phyloP scores from a whole-genome alignment of 2,329 filamentous ascomycete species.

The Phialocephala sp. region DNA sequence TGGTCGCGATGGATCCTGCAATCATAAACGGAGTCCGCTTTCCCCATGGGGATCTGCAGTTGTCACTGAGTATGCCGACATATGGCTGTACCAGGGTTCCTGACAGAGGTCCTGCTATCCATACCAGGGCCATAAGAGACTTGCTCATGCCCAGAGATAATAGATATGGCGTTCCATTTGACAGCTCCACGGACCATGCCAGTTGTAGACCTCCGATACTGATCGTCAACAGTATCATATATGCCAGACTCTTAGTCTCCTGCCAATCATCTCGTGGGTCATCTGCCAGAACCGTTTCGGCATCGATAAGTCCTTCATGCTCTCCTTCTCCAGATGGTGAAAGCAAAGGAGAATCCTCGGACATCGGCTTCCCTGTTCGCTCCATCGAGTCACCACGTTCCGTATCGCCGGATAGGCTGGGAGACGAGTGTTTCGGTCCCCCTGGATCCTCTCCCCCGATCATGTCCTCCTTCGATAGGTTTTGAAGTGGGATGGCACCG shows the following conservation, averaged over 20 bases:
- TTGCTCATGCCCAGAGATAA: conserved; percentile 83
- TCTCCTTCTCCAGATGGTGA: conserved; percentile 48
- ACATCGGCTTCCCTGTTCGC: conserved; percentile 39
- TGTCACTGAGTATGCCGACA: conserved; percentile 81
- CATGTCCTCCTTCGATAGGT: conserved; percentile 5
- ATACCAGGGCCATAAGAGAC: conserved; percentile 80
- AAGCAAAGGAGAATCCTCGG: conserved; percentile 57
- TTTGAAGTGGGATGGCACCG: conserved; percentile 5
- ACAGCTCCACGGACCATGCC: conserved; percentile 94
- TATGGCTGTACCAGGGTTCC: conserved; percentile 83
- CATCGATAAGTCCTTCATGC: conserved; percentile 45
- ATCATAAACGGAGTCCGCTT: conserved; percentile 85
- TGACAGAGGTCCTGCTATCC: conserved; percentile 82
- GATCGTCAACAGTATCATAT: conserved; percentile 84
- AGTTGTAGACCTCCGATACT: conserved; percentile 90
- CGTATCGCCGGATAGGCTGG: conserved; percentile 23
- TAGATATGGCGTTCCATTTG: conserved; percentile 87
- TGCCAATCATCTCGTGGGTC: conserved; percentile 56
- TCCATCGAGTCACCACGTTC: conserved; percentile 31
- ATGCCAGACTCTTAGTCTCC: conserved; percentile 81
- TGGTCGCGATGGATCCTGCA: conserved; percentile 69
- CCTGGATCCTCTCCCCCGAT: background rate
- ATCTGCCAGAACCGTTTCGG: conserved; percentile 45
- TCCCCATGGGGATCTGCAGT: conserved; percentile 75
- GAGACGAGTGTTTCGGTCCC: conserved; percentile 6